A percentile compares a stretch with the other conserved stretches of the same genome.
These are phyloP conservation scores for Artemisia tridentata DNA, from an alignment of 129 eudicot genomes.

Conservation along the genomic window DNA sequence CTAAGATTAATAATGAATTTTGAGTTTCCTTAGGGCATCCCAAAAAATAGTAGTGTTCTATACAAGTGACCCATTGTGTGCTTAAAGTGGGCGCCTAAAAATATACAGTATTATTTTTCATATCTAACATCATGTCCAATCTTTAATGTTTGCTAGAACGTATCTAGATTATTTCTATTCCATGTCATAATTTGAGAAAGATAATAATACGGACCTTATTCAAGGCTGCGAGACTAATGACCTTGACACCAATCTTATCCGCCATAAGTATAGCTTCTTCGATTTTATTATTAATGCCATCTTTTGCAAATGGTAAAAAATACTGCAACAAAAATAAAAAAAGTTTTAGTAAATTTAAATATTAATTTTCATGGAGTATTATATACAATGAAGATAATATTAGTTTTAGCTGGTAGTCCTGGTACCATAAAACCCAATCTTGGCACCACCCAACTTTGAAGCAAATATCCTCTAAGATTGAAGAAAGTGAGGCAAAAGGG, in stretches of 20 bases:
- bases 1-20: too few species aligned
- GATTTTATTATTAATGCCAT: slow-evolving; percentile 71
- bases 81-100: background rate
- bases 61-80: slow-evolving; percentile 1
- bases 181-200: background rate
- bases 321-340: slow-evolving; percentile 45
- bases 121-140: too few species aligned
- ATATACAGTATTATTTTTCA: too few species aligned
- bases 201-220: slow-evolving; percentile 52
- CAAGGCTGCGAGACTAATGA: slow-evolving; percentile 76
- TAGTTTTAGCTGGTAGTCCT: background rate
- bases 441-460: slow-evolving; percentile 66
- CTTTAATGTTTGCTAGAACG: too few species aligned
- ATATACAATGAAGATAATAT: background rate
- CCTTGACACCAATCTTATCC: slow-evolving; percentile 75
- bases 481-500: slow-evolving; percentile 52
- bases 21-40: too few species aligned
- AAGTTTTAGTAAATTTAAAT: background rate
- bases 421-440: slow-evolving; percentile 72
- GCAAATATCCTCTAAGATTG: slow-evolving; percentile 58
- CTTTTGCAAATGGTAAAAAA: slow-evolving; percentile 70
- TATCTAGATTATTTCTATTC: too few species aligned
- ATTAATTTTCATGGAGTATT: background rate
- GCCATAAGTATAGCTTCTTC: slow-evolving; percentile 83
- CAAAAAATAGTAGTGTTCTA: background rate